A percentile compares a stretch with the other conserved stretches of the same genome.
Conservation (phyloP, 768 basidiomycete species). For the Hypsizygus marmoreus region DNA sequence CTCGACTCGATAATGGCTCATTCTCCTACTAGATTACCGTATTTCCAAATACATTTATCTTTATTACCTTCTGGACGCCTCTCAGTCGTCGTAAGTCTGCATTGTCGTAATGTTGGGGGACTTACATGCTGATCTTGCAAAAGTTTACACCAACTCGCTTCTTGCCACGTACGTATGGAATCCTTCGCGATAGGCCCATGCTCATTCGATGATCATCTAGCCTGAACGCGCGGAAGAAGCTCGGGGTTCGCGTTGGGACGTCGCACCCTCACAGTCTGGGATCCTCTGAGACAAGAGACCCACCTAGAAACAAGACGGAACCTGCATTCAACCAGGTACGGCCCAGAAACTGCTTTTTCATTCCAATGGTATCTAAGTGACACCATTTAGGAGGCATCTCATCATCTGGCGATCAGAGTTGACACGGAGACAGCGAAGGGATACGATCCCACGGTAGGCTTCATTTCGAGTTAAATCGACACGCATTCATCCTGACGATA, state of each 20-base stretch:
- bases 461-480: not conserved
- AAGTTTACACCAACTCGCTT: constrained; percentile 14
- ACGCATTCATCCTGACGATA: not conserved
- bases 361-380: too few relatives aligned
- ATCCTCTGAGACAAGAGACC: not conserved
- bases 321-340: constrained; percentile 7
- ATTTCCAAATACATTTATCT: constrained; percentile 6
- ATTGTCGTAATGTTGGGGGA: not conserved
- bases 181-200: not conserved
- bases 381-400: constrained; percentile 9
- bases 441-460: constrained; percentile 5
- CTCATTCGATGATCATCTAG: not conserved
- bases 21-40: constrained; percentile 13
- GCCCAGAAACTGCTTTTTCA: too few relatives aligned
- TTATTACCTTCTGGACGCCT: constrained; percentile 9
- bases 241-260: constrained; percentile 2
- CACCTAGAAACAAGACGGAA: constrained; percentile 8
- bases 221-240: constrained; percentile 14
- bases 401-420: constrained; percentile 13
- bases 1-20: too few relatives aligned
- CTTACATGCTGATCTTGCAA: not conserved
- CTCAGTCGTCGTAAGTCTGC: constrained; percentile 7
- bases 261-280: constrained; percentile 1
- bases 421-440: constrained; percentile 11
- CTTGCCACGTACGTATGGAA: constrained; percentile 8